Base-by-base conservation (phyloP, 192 early-diverging fungal species). In the Umbelopsis isabellina region DNA sequence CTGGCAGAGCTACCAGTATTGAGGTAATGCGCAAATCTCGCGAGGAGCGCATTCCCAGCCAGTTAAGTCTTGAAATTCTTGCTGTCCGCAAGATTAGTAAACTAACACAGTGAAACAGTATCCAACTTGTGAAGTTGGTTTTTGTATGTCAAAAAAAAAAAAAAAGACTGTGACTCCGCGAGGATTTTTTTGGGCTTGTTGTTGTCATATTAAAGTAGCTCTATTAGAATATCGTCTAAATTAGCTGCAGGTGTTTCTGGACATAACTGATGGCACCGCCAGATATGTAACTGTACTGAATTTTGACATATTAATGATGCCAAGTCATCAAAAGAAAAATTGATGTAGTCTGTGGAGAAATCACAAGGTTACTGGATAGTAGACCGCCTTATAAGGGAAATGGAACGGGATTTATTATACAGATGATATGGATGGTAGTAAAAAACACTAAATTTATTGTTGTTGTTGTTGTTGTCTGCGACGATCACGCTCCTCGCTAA, bases 401-500 rank as follows among this genome's bases (percentile, higher is more conserved):
- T 9, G 37, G 35, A 41, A 41, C 37, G 37, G 6, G 6, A 41
- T 41, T 41, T 33, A 35, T 12, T 22, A 61, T 16, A 35, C 27
- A 61, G 18, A 18, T 18, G 25, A 49, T 61, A 12, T n/a, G n/a
- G n/a, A n/a, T n/a, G n/a, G 27, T 15, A 61, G 27, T 30, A 35
- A 5, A 4, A 15, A 33, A 27, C 7, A 27, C 11, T 61, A 61
- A n/a, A 61, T 61, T 2, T 30, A n/a, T 61, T 61, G 37, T 61
- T 61, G 25, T 25, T 61, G 55, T 61, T 61, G 51, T 25, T 53
- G 55, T 35, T 61, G 55, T 67, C 76, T 69, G 41, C 96, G 89
- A 52, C 91, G 82, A 86, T 99, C 97, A 86, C 97, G 93, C 91
- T 99, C 97, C 90, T 99, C 97, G 73, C 95, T 87, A 81, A 99